Percentiles rank a stretch among this genome's conserved stretches.
Evolutionary conservation across 148 eudicot species (phyloP).

Genomic region (Beta vulgaris): DNA sequence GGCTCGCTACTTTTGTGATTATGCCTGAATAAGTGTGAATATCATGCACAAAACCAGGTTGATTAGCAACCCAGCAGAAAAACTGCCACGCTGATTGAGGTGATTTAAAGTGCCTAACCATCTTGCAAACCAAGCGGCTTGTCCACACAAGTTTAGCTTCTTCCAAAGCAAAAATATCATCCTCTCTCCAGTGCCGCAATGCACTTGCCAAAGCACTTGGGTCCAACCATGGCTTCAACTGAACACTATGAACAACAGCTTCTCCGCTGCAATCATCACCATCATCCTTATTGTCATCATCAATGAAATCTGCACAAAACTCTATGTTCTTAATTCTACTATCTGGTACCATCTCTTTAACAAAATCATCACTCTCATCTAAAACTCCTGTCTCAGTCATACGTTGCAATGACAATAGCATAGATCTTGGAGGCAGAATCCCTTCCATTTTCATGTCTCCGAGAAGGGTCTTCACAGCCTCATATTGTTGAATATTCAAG

Average conservation of each 20-base stretch:
- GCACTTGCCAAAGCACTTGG: conserved; percentile 85
- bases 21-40: conserved; percentile 69
- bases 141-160: conserved; percentile 86
- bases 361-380: conserved; percentile 46
- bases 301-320: conserved; percentile 23
- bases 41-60: conserved; percentile 75
- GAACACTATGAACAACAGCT: conserved; percentile 34
- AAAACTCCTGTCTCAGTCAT: conserved; percentile 58
- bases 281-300: conserved; percentile 39
- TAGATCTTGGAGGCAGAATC: conserved; percentile 58
- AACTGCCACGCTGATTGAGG: conserved; percentile 77
- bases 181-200: conserved; percentile 57
- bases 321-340: conserved; percentile 53
- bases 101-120: conserved; percentile 63
- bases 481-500: conserved; percentile 37
- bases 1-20: conserved; percentile 54
- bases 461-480: conserved; percentile 56
- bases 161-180: conserved; percentile 66
- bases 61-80: conserved; percentile 75
- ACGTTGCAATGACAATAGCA: conserved; percentile 50
- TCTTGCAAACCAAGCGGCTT: conserved; percentile 75
- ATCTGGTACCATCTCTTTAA: conserved; percentile 67
- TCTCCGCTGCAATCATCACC: conserved; percentile 19
- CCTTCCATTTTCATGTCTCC: conserved; percentile 66
- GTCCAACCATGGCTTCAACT: conserved; percentile 87